Percentiles rank a stretch among this genome's conserved stretches.
Evolutionary conservation across 345 rosid genomes (phyloP).

Genomic region (Eucalyptus curtisii): DNA sequence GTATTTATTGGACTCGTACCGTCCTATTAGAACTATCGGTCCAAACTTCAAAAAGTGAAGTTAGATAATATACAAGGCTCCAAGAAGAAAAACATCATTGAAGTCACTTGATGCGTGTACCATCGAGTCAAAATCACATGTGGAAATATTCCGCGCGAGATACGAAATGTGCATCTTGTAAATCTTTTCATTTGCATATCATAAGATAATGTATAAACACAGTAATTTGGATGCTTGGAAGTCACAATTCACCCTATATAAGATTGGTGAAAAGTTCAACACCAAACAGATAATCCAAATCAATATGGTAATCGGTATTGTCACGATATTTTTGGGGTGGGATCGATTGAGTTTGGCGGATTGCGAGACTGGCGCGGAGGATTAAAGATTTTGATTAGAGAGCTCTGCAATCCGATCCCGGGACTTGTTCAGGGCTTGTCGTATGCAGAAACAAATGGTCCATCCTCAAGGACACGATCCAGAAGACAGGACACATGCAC

Average conservation of each 20-base stretch:
- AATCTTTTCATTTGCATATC: background rate
- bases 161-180: background rate
- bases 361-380: background rate
- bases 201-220: rapidly evolving
- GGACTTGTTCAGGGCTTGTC: background rate
- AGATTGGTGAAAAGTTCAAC: background rate
- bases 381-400: background rate
- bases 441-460: background rate
- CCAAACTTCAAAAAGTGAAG: background rate
- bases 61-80: rapidly evolving
- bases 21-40: background rate
- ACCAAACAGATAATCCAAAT: background rate
- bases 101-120: background rate
- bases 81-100: background rate
- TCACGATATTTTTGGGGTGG: background rate
- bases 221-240: background rate
- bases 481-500: background rate
- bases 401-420: background rate
- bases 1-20: rapidly evolving
- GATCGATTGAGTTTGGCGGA: background rate
- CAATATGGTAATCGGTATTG: background rate
- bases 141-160: rapidly evolving
- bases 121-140: background rate
- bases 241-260: rapidly evolving
- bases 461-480: background rate